phyloP scores from a whole-genome alignment of 768 basidiomycete genomes.

The Mycena floridula region DNA sequence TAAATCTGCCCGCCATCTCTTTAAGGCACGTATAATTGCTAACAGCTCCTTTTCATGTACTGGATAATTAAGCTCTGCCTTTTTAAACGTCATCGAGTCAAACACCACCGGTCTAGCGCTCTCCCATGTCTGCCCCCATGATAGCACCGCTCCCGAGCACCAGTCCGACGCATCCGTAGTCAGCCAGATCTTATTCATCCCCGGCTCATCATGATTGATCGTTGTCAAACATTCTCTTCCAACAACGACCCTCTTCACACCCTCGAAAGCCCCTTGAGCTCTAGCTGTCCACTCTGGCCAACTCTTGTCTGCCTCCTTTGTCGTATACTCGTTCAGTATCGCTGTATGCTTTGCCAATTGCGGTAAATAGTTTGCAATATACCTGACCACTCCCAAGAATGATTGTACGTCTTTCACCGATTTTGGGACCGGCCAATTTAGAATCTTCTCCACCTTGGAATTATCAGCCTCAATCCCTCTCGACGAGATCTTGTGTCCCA shows the following conservation, averaged over 20 bases:
- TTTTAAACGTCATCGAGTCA: conserved; percentile 16
- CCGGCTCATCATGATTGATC: conserved; percentile 21
- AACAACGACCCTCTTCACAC: conserved; percentile 18
- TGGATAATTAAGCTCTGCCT: no score
- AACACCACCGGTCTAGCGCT: conserved; percentile 19
- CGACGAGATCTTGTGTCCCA: conserved; percentile 21
- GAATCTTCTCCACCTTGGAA: conserved; percentile 13
- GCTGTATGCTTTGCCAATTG: conserved; percentile 13
- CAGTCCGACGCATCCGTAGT: conserved; percentile 21
- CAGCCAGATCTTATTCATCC: conserved; percentile 21
- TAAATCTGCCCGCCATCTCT: conserved; percentile 11
- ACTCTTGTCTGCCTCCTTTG: conserved; percentile 6
- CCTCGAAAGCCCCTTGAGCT: conserved; percentile 15
- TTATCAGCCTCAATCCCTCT: conserved; percentile 17
- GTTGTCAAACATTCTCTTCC: conserved; percentile 16
- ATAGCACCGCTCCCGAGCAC: conserved; percentile 16
- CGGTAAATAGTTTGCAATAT: conserved; percentile 17
- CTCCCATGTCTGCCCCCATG: conserved; percentile 17
- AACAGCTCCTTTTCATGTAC: not conserved
- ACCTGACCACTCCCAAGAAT: conserved; percentile 19
- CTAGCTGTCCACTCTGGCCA: conserved; percentile 11
- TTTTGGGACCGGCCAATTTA: conserved; percentile 15
- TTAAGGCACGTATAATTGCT: no score
- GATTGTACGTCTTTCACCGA: conserved; percentile 10
- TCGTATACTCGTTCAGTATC: conserved; percentile 11